Conservation (phyloP, 345 rosid genomes). For the Mallotus nudiflorus region DNA sequence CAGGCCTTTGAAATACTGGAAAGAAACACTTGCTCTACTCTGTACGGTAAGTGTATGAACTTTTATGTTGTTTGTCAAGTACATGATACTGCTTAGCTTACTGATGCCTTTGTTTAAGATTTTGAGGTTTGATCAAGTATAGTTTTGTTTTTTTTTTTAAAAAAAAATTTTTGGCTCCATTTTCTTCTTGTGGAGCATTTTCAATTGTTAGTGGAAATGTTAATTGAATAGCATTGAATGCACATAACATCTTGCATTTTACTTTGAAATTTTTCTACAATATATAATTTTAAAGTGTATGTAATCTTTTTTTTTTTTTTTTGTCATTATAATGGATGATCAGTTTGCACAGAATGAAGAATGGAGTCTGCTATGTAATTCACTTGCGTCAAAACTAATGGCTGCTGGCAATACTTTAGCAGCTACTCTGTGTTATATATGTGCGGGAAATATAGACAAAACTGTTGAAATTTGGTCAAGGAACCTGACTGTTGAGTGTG, state of each 20-base stretch:
- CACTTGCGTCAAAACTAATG: conserved; percentile 82
- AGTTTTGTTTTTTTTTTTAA: too few species aligned
- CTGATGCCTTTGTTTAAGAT: neutral
- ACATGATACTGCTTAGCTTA: neutral
- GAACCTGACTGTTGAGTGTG: conserved; percentile 60
- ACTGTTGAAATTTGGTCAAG: conserved; percentile 99
- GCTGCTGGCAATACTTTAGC: conserved; percentile 76
- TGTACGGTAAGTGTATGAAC: conserved; percentile 67
- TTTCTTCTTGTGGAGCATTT: neutral
- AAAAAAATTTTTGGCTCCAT: neutral
- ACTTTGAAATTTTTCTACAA: neutral
- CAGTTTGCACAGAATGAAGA: conserved; percentile 95
- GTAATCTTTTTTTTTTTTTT: conserved; percentile 10
- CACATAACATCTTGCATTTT: neutral
- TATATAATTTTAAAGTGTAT: neutral
- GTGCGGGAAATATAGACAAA: conserved; percentile 96
- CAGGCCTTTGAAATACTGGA: conserved; percentile 88
- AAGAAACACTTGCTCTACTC: conserved; percentile 92
- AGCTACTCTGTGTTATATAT: conserved; percentile 93
- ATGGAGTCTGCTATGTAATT: conserved; percentile 78
- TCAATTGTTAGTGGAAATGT: neutral
- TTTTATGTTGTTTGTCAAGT: neutral
- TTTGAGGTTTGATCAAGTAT: too few species aligned
- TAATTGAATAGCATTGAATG: neutral
- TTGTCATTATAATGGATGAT: conserved; percentile 27